A percentile compares a stretch with the other conserved stretches of the same genome.
Evolutionary conservation across 768 basidiomycete genomes (phyloP).

Genomic region (Lentinula aciculospora): DNA sequence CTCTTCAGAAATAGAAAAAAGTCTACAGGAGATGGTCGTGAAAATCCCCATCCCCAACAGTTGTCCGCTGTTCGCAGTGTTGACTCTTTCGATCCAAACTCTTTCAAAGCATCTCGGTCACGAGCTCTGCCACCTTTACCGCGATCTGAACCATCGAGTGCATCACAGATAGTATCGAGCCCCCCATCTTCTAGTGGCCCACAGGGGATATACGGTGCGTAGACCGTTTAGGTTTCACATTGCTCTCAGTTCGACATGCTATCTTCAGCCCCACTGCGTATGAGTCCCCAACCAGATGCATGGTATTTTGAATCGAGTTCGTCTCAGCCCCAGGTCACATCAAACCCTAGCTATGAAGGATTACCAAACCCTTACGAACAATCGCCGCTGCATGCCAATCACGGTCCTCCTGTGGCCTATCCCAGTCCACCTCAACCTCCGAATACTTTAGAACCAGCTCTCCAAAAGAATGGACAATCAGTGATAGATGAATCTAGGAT

Average conservation of each 20-base stretch:
- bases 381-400: background rate
- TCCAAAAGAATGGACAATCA: background rate
- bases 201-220: conserved; percentile 1
- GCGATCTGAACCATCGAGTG: background rate
- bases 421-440: background rate
- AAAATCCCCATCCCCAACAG: background rate
- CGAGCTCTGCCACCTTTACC: conserved; percentile 5
- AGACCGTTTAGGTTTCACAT: background rate
- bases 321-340: background rate
- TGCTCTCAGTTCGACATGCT: background rate
- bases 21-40: background rate
- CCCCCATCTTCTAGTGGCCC: background rate
- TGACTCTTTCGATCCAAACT: background rate
- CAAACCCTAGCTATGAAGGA: background rate
- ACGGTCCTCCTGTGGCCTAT: background rate
- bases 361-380: background rate
- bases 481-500: background rate
- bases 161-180: background rate
- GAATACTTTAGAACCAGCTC: background rate
- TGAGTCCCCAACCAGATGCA: background rate
- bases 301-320: background rate
- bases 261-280: background rate
- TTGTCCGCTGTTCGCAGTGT: background rate
- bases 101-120: background rate
- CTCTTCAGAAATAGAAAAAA: conserved; percentile 3